Evolutionary conservation across 495 filamentous ascomycete genomes (phyloP).

Genomic region (Staphylotrichum tortipilum): DNA sequence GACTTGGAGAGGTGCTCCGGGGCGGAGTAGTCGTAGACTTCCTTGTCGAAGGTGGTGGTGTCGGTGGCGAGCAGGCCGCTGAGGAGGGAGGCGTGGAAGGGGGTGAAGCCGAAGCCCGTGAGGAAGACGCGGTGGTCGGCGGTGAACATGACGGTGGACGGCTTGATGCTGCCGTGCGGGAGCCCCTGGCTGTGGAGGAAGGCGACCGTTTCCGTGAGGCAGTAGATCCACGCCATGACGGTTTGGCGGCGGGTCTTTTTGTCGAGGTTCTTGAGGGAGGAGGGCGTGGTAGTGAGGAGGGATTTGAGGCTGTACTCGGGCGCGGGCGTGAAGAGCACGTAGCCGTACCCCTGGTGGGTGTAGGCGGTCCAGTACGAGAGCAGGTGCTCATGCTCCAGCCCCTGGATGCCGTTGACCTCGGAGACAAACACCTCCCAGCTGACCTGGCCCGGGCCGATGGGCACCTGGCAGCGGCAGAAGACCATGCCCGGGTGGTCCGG

Average conservation of each 20-base stretch:
- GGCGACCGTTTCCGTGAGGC: constrained; percentile 66
- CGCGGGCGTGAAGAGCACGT: constrained; percentile 65
- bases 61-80: constrained; percentile 29
- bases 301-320: constrained; percentile 69
- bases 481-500: constrained; percentile 50
- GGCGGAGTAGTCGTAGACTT: constrained; percentile 79
- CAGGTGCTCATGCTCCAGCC: constrained; percentile 69
- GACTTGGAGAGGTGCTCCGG: constrained; percentile 66
- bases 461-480: constrained; percentile 64
- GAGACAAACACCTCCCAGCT: constrained; percentile 58
- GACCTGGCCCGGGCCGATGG: constrained; percentile 51
- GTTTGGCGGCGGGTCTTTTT: constrained; percentile 62
- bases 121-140: constrained; percentile 62
- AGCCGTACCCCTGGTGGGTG: constrained; percentile 60
- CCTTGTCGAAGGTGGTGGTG: constrained; percentile 52
- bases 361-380: constrained; percentile 78
- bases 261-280: constrained; percentile 57
- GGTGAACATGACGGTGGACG: constrained; percentile 74
- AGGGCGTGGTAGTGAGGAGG: constrained; percentile 62
- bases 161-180: constrained; percentile 71
- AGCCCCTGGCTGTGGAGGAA: constrained; percentile 67
- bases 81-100: constrained; percentile 41
- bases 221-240: constrained; percentile 81
- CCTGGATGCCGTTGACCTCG: constrained; percentile 55
- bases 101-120: constrained; percentile 60